Percentiles rank a stretch among this genome's conserved stretches.
Evolutionary conservation across 1,284 basidiomycete genomes (phyloP).

Genomic region (Peniophora sp.): DNA sequence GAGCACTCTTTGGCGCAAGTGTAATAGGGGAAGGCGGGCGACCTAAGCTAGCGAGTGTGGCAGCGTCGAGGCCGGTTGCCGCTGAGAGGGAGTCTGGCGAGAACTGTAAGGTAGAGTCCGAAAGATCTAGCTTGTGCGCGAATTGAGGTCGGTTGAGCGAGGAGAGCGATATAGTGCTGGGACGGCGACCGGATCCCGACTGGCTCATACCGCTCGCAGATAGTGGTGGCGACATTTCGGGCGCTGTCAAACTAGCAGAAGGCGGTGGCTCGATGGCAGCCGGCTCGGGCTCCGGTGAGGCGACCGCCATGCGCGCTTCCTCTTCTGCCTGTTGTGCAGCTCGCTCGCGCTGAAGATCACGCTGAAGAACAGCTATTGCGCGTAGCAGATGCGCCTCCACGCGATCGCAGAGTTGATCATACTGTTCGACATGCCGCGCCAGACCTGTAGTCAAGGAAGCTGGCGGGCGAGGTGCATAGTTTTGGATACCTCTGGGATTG

Average conservation of each 20-base stretch:
- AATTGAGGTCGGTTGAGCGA: slow-evolving; percentile 63
- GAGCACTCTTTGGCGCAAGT: slow-evolving; percentile 68
- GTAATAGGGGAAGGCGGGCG: slow-evolving; percentile 69
- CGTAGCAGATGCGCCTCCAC: slow-evolving; percentile 64
- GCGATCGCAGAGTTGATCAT: slow-evolving; percentile 68
- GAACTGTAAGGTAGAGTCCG: slow-evolving; percentile 53
- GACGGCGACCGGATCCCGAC: slow-evolving; percentile 35
- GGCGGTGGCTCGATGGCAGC: not conserved
- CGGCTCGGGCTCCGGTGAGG: slow-evolving; percentile 11
- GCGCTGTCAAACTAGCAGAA: not conserved
- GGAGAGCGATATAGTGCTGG: slow-evolving; percentile 68
- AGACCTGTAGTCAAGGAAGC: slow-evolving; percentile 52
- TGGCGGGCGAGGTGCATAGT: slow-evolving; percentile 56
- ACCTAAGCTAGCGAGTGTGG: slow-evolving; percentile 35
- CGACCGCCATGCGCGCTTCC: slow-evolving; percentile 18
- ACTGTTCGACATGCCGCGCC: slow-evolving; percentile 65
- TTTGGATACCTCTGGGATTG: slow-evolving; percentile 41
- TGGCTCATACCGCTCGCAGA: too few relatives aligned
- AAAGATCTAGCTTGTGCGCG: slow-evolving; percentile 68
- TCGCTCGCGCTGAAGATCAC: slow-evolving; percentile 57
- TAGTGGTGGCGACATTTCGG: too few relatives aligned
- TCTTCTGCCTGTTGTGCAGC: slow-evolving; percentile 40
- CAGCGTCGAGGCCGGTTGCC: too few relatives aligned
- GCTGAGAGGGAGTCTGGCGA: slow-evolving; percentile 30
- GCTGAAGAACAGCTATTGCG: slow-evolving; percentile 61